A percentile compares a stretch with the other conserved stretches of the same genome.
Conservation (phyloP, 1,284 basidiomycete genomes). For the Tilletia indica region DNA sequence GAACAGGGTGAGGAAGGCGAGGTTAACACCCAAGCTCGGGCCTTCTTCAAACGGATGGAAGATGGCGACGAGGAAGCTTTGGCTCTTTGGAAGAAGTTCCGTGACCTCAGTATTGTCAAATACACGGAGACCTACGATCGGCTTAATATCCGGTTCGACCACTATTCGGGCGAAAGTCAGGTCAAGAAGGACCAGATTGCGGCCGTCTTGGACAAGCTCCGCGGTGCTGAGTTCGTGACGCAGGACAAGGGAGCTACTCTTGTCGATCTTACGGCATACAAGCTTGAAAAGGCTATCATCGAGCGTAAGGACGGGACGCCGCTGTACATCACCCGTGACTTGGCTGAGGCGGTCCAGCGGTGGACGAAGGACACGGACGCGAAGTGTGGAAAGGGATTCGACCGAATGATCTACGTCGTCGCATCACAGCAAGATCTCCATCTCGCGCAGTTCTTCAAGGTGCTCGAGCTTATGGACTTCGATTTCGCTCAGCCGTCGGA, state of each 20-base stretch:
- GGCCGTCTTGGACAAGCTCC: constrained; percentile 53
- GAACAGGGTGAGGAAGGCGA: constrained; percentile 59
- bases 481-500: constrained; percentile 67
- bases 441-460: constrained; percentile 89
- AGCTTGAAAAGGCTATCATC: constrained; percentile 81
- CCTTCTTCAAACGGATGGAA: constrained; percentile 96
- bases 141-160: constrained; percentile 88
- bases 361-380: constrained; percentile 74
- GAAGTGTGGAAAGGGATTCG: constrained; percentile 62
- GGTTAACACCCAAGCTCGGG: constrained; percentile 79
- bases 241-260: constrained; percentile 53
- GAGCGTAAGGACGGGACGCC: constrained; percentile 94
- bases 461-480: constrained; percentile 85
- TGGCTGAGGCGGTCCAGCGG: constrained; percentile 88
- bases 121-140: constrained; percentile 86
- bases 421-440: constrained; percentile 94
- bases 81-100: constrained; percentile 87
- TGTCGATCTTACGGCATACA: constrained; percentile 50
- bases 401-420: constrained; percentile 98
- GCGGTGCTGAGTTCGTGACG: constrained; percentile 27
- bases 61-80: constrained; percentile 76
- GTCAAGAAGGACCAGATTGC: constrained; percentile 79
- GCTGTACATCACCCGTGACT: constrained; percentile 97
- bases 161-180: constrained; percentile 89
- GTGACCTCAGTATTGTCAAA: constrained; percentile 84